phyloP scores from a whole-genome alignment of 2,329 filamentous ascomycete species.

The Fusarium sp. region DNA sequence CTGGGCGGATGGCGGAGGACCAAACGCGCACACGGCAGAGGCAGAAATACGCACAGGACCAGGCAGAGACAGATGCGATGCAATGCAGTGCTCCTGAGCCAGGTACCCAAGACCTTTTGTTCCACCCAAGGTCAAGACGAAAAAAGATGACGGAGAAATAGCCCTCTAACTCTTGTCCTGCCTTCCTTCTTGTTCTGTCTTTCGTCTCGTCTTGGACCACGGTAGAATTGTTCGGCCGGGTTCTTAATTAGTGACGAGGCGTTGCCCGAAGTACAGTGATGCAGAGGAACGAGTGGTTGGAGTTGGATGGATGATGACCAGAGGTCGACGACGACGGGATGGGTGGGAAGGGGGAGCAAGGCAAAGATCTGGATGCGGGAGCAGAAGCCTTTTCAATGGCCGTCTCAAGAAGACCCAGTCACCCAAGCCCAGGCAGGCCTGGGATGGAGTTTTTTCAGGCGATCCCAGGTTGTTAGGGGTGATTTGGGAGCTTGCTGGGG shows the following conservation, averaged over 20 bases:
- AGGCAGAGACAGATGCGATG: not conserved
- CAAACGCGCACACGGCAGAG: constrained; percentile 33
- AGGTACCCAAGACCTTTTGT: constrained; percentile 1
- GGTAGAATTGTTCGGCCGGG: constrained; percentile 8
- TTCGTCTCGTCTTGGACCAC: constrained; percentile 13
- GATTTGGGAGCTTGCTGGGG: constrained; percentile 46
- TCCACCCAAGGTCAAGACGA: constrained; percentile 26
- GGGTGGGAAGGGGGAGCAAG: constrained; percentile 46
- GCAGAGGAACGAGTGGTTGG: constrained; percentile 29
- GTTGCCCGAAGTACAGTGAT: not conserved
- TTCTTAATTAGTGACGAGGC: constrained; percentile 4
- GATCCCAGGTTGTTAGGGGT: constrained; percentile 51
- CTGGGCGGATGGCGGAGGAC: constrained; percentile 42
- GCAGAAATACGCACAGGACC: constrained; percentile 37
- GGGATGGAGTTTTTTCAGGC: constrained; percentile 47
- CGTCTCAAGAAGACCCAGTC: constrained; percentile 41
- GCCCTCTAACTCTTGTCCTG: constrained; percentile 21
- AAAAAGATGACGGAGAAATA: constrained; percentile 30
- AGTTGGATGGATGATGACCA: constrained; percentile 31
- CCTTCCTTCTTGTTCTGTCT: constrained; percentile 5
- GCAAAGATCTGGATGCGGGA: constrained; percentile 50
- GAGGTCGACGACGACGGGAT: constrained; percentile 40
- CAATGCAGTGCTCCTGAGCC: not conserved
- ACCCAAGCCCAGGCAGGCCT: constrained; percentile 33
- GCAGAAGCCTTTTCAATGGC: constrained; percentile 57